Conservation (phyloP, 257 asterid genomes). For the Solanum appendiculatum region DNA sequence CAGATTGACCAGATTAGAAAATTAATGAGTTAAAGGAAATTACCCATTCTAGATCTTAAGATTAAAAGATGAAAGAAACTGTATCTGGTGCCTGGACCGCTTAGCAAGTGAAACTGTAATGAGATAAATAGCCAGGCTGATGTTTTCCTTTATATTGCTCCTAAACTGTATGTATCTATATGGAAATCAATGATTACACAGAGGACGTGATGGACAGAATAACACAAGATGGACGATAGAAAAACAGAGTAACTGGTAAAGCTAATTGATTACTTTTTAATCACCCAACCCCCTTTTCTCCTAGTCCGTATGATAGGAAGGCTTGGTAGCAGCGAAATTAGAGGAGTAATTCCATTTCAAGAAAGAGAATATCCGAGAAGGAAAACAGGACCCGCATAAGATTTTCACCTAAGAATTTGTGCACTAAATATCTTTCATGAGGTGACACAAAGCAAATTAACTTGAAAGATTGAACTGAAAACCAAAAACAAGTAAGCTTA, state of each 20-base stretch:
- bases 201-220: too few relatives aligned
- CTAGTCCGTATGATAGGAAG: neutral
- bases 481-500: neutral
- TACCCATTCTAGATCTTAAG: too few relatives aligned
- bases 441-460: neutral
- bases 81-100: too few relatives aligned
- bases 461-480: neutral
- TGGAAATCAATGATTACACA: too few relatives aligned
- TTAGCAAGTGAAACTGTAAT: too few relatives aligned
- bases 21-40: too few relatives aligned
- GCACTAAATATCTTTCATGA: neutral
- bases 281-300: neutral
- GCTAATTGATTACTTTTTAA: neutral
- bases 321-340: neutral
- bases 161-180: too few relatives aligned
- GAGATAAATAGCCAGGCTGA: too few relatives aligned
- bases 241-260: neutral
- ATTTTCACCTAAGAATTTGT: neutral
- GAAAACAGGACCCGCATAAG: neutral
- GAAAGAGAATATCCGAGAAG: neutral
- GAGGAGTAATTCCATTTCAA: neutral
- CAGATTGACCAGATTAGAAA: too few relatives aligned
- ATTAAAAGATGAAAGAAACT: too few relatives aligned
- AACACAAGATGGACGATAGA: neutral
- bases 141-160: too few relatives aligned